These are phyloP conservation scores for Westerdykella ornata DNA, from an alignment of 2,329 filamentous ascomycete genomes.

Conservation along the genomic window DNA sequence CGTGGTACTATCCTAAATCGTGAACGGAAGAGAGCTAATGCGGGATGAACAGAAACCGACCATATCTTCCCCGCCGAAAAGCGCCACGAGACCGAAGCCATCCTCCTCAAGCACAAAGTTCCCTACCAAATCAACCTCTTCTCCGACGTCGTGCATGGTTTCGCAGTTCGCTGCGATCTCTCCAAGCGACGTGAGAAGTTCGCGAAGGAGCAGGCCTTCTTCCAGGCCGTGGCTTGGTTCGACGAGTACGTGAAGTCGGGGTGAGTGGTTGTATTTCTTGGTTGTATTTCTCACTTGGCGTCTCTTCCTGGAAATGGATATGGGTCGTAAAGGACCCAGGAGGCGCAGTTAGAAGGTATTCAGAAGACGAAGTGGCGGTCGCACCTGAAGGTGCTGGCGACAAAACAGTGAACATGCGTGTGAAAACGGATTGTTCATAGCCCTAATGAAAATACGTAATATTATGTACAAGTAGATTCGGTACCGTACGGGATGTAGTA, in stretches of 20 bases:
- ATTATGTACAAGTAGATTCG: too few species aligned
- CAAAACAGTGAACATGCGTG: too few species aligned
- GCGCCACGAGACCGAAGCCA: slow-evolving; percentile 53
- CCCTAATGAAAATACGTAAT: too few species aligned
- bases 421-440: too few species aligned
- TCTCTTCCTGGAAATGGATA: too few species aligned
- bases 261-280: too few species aligned
- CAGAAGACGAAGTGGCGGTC: too few species aligned
- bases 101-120: slow-evolving; percentile 48
- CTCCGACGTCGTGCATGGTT: slow-evolving; percentile 66
- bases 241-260: slow-evolving; percentile 50
- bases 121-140: slow-evolving; percentile 74
- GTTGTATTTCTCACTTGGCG: too few species aligned
- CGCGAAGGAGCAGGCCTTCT: slow-evolving; percentile 75
- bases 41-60: slow-evolving; percentile 47
- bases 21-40: not conserved
- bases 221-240: slow-evolving; percentile 73
- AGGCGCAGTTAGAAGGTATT: too few species aligned
- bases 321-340: too few species aligned
- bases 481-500: too few species aligned
- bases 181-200: slow-evolving; percentile 54
- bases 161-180: slow-evolving; percentile 62
- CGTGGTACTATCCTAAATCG: slow-evolving; percentile 3
- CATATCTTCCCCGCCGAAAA: slow-evolving; percentile 51
- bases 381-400: too few species aligned